Conservation (phyloP, 202 grass and related monocot genomes). For the Zoysia matrella region DNA sequence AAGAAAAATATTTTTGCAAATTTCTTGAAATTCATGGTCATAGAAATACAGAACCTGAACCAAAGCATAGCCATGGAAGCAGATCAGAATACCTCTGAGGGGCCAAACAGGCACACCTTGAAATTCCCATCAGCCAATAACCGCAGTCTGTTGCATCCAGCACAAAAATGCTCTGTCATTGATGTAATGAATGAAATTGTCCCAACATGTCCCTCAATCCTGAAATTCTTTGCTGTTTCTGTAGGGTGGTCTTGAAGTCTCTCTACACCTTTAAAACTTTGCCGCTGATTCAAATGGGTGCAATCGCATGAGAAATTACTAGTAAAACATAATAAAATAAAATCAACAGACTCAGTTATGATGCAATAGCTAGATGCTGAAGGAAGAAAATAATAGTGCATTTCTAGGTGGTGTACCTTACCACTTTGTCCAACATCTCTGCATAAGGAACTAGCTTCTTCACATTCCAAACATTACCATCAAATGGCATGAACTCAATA, state of each 20-base stretch:
- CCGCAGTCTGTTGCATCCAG: conserved; percentile 91
- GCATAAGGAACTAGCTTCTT: conserved; percentile 96
- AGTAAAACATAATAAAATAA: conserved; percentile 25
- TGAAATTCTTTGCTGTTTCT: conserved; percentile 86
- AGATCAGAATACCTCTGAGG: conserved; percentile 77
- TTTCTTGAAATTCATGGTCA: not conserved
- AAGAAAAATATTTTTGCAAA: not conserved
- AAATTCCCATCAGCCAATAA: conserved; percentile 95
- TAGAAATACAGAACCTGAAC: not conserved
- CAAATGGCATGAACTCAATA: conserved; percentile 99
- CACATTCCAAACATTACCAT: conserved; percentile 99
- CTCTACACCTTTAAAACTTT: conserved; percentile 69
- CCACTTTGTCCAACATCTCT: conserved; percentile 95
- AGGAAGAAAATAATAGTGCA: conserved; percentile 35
- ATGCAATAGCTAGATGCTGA: conserved; percentile 5
- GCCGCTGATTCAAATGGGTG: conserved; percentile 54
- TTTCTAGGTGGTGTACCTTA: conserved; percentile 69
- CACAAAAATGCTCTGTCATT: conserved; percentile 98
- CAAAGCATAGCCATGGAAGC: not conserved
- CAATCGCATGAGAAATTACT: conserved; percentile 30
- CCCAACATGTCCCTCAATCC: conserved; percentile 76
- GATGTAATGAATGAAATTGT: conserved; percentile 98
- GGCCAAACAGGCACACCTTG: conserved; percentile 98
- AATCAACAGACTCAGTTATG: conserved; percentile 17
- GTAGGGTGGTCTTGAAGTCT: conserved; percentile 82